These are phyloP conservation scores for Ligustrum vulgare DNA, from an alignment of 257 asterid species.

Conservation along the genomic window DNA sequence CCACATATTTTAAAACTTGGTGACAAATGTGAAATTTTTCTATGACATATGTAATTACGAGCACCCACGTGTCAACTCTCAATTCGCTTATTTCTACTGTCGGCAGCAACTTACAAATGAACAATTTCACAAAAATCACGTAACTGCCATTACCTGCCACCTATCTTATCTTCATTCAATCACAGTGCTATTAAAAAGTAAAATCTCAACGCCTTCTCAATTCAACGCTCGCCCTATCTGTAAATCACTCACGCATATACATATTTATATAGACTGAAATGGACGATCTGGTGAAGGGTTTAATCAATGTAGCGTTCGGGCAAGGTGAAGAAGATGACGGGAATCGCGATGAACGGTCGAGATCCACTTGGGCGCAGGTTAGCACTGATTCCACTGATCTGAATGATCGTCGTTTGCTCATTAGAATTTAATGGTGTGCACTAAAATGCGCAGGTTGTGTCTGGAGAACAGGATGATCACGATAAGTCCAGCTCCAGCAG, in stretches of 20 bases:
- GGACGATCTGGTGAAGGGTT: slow-evolving; percentile 75
- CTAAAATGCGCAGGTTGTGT: slow-evolving; percentile 58
- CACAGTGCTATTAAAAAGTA: background rate
- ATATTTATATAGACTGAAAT: slow-evolving; percentile 26
- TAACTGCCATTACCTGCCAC: slow-evolving; percentile 18
- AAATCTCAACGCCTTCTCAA: slow-evolving; percentile 1
- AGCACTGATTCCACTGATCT: slow-evolving; percentile 5
- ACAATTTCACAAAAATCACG: background rate
- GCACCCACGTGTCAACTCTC: background rate
- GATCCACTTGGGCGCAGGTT: slow-evolving; percentile 91
- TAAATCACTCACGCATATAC: background rate
- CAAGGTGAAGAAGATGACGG: slow-evolving; percentile 27
- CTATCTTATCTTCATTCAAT: slow-evolving; percentile 19
- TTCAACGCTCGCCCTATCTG: background rate
- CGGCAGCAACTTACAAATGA: background rate
- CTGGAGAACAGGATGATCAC: slow-evolving; percentile 48
- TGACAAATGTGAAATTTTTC: background rate
- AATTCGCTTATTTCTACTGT: background rate
- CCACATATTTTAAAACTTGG: background rate
- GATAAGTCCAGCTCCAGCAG: slow-evolving; percentile 26
- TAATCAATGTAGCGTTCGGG: slow-evolving; percentile 56
- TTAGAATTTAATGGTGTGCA: slow-evolving; percentile 6
- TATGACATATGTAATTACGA: background rate
- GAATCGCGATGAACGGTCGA: slow-evolving; percentile 53
- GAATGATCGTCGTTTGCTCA: background rate